Conservation (phyloP, 495 filamentous ascomycete genomes). For the Saxophila tyrrhenica region DNA sequence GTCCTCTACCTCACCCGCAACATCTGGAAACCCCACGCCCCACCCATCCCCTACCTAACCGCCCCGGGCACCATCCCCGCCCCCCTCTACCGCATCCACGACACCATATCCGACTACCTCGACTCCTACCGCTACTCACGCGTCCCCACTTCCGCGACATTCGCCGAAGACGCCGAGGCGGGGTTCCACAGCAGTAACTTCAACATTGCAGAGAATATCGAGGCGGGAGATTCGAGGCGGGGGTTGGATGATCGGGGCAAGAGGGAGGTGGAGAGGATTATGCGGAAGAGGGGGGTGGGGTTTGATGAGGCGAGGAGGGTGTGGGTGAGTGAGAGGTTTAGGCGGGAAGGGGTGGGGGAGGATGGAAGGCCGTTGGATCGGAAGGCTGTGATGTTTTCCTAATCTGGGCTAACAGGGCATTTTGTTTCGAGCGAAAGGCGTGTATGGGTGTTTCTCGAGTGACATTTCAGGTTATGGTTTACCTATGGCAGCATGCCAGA, state of each 20-base stretch:
- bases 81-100: slow-evolving; percentile 16
- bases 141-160: slow-evolving; percentile 50
- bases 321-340: slow-evolving; percentile 73
- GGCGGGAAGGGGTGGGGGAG: slow-evolving; percentile 71
- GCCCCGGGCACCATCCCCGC: slow-evolving; percentile 48
- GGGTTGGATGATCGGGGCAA: slow-evolving; percentile 75
- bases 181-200: slow-evolving; percentile 74
- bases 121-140: slow-evolving; percentile 49
- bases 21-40: slow-evolving; percentile 52
- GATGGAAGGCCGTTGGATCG: slow-evolving; percentile 86
- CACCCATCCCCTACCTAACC: slow-evolving; percentile 38
- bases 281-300: slow-evolving; percentile 61
- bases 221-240: slow-evolving; percentile 58
- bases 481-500: too few species aligned
- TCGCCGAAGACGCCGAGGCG: slow-evolving; percentile 70
- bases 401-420: too few species aligned
- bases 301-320: slow-evolving; percentile 88
- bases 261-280: slow-evolving; percentile 69
- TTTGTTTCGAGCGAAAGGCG: too few species aligned
- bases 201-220: slow-evolving; percentile 67
- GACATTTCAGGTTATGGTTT: too few species aligned
- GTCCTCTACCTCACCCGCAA: slow-evolving; percentile 68
- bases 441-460: too few species aligned
- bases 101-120: slow-evolving; percentile 22
- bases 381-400: slow-evolving; percentile 75